Conservation (phyloP, 2,329 filamentous ascomycete genomes). For the Penicillium decumbens region DNA sequence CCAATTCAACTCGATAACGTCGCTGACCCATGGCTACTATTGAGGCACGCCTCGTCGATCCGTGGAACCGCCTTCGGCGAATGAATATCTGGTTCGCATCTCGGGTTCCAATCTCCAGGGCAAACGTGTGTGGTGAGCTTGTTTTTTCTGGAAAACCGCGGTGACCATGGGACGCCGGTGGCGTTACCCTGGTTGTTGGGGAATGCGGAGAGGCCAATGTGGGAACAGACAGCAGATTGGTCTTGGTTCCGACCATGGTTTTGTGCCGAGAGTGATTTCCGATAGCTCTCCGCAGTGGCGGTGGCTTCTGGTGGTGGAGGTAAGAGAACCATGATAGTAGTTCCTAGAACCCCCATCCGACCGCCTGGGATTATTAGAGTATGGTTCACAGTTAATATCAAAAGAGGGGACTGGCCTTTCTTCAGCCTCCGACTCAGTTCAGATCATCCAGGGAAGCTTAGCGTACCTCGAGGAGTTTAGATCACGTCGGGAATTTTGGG, state of each 20-base stretch:
- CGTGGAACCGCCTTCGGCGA: constrained; percentile 11
- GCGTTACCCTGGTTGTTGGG: not conserved
- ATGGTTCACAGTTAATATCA: constrained; percentile 12
- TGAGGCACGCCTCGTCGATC: constrained; percentile 14
- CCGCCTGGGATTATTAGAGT: not conserved
- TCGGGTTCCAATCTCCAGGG: not conserved
- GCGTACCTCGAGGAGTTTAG: too few species aligned
- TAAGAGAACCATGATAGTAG: not conserved
- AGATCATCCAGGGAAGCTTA: too few species aligned
- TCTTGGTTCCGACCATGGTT: constrained; percentile 5
- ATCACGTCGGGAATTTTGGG: too few species aligned
- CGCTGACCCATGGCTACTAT: constrained; percentile 14
- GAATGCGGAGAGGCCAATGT: constrained; percentile 17
- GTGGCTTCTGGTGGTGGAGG: constrained; percentile 4
- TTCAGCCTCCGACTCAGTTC: constrained; percentile 11
- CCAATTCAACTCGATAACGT: not conserved
- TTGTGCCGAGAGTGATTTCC: constrained; percentile 7
- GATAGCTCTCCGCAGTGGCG: constrained; percentile 16
- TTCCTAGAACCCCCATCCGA: not conserved
- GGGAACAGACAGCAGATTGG: not conserved
- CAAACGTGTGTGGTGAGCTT: not conserved
- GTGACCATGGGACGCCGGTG: constrained; percentile 9
- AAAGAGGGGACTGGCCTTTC: not conserved
- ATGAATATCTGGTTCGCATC: not conserved
- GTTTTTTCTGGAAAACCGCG: constrained; percentile 11